Conservation (phyloP, 352 stramenopile species). For the Aphanomyces cochlioides region DNA sequence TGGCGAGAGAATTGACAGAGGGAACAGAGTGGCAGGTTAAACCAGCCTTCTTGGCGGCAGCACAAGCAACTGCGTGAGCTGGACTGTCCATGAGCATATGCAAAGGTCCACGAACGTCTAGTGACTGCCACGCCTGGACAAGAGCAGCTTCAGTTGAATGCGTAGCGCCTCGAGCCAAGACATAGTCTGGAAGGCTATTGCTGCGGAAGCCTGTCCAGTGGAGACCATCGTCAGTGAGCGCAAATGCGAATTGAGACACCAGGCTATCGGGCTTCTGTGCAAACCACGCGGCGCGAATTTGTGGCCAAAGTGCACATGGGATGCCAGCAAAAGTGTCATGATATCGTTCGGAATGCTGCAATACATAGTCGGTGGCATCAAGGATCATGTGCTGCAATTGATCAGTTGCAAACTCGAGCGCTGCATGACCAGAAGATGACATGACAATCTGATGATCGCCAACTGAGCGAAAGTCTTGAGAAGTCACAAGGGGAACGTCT, state of each 20-base stretch:
- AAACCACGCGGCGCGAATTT: slow-evolving; percentile 19
- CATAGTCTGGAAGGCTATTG: not conserved
- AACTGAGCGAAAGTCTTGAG: too few relatives aligned
- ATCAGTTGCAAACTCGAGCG: slow-evolving; percentile 15
- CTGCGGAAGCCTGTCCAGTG: not conserved
- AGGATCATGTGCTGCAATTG: slow-evolving; percentile 23
- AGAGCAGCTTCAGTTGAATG: not conserved
- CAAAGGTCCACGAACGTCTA: not conserved
- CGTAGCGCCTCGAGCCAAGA: not conserved
- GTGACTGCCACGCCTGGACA: slow-evolving; percentile 2
- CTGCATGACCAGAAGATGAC: not conserved
- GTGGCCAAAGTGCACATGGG: slow-evolving; percentile 4
- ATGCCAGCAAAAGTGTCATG: not conserved
- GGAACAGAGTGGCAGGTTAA: not conserved
- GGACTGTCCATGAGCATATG: slow-evolving; percentile 16
- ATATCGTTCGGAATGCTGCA: slow-evolving; percentile 12
- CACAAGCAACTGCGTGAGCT: slow-evolving; percentile 3
- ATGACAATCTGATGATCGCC: not conserved
- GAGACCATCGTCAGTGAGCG: not conserved
- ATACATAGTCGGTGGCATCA: slow-evolving; percentile 25
- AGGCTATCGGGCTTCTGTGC: slow-evolving; percentile 18
- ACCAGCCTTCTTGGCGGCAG: not conserved
- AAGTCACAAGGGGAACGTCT: slow-evolving; percentile 5
- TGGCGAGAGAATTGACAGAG: not conserved
- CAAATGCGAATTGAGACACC: slow-evolving; percentile 6